These are phyloP conservation scores for Annona cherimola DNA, from an alignment of 164 flowering plant species.

Conservation along the genomic window DNA sequence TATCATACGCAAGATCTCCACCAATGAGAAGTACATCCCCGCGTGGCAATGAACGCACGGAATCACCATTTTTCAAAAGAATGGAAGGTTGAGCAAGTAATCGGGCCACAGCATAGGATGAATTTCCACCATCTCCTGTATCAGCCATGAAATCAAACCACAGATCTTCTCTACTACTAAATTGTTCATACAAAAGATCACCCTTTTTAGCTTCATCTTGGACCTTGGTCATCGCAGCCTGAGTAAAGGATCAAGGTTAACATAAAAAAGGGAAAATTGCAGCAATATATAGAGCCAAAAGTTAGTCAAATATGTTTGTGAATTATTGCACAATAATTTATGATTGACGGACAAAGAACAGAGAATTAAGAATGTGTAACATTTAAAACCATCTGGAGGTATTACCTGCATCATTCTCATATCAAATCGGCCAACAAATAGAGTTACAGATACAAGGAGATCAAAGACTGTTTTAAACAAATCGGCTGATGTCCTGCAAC, in stretches of 20 bases:
- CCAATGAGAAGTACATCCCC: conserved; percentile 85
- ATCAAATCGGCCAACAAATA: conserved; percentile 98
- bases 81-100: conserved; percentile 88
- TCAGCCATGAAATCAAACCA: conserved; percentile 99
- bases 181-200: conserved; percentile 76
- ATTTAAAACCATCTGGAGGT: not conserved
- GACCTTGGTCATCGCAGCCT: conserved; percentile 89
- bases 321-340: not conserved
- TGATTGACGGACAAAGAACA: not conserved
- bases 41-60: conserved; percentile 49
- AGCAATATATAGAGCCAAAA: not conserved
- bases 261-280: not conserved
- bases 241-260: conserved; percentile 10
- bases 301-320: not conserved
- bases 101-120: conserved; percentile 83
- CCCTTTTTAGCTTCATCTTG: conserved; percentile 44
- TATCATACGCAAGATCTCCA: conserved; percentile 99
- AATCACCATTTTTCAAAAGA: conserved; percentile 26
- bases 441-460: conserved; percentile 93
- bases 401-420: conserved; percentile 99
- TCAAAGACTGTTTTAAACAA: conserved; percentile 96
- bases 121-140: conserved; percentile 99
- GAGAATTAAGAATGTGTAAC: not conserved
- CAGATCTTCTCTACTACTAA: conserved; percentile 65
- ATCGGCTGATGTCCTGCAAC: conserved; percentile 96